phyloP scores from a whole-genome alignment of 768 basidiomycete species.

The Lentinula detonsa region DNA sequence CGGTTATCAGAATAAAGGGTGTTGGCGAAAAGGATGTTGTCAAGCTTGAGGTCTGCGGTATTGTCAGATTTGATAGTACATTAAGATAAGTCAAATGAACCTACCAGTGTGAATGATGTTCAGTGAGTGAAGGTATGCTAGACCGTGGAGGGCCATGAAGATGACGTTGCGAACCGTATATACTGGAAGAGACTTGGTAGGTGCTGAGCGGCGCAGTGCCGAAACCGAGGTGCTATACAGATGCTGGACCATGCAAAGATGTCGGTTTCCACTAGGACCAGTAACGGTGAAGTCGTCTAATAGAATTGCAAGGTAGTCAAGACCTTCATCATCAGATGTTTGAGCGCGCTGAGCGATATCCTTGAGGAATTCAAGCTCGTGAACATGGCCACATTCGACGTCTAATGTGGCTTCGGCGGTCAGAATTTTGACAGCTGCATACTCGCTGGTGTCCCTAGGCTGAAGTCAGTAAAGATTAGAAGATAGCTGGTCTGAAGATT shows the following conservation, averaged over 20 bases:
- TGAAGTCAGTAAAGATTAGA: neutral
- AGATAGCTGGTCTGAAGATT: neutral
- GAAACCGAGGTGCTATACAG: neutral
- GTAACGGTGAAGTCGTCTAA: neutral
- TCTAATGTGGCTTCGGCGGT: neutral
- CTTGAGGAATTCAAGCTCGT: neutral
- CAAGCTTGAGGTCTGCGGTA: neutral
- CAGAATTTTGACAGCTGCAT: neutral
- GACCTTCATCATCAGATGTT: neutral
- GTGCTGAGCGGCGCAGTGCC: neutral
- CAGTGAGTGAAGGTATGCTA: neutral
- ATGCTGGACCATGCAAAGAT: neutral
- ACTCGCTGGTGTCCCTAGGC: neutral
- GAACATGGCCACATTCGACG: neutral
- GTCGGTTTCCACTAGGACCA: neutral
- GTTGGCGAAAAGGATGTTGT: neutral
- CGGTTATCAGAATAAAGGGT: neutral
- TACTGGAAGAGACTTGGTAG: neutral
- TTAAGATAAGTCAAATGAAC: neutral
- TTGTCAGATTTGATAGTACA: neutral
- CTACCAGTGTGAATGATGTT: neutral
- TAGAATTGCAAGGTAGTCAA: neutral
- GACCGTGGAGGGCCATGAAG: neutral
- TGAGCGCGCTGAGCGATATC: neutral
- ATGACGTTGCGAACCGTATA: neutral